These are phyloP conservation scores for Podospora comata DNA, from an alignment of 495 filamentous ascomycete species.

Conservation along the genomic window DNA sequence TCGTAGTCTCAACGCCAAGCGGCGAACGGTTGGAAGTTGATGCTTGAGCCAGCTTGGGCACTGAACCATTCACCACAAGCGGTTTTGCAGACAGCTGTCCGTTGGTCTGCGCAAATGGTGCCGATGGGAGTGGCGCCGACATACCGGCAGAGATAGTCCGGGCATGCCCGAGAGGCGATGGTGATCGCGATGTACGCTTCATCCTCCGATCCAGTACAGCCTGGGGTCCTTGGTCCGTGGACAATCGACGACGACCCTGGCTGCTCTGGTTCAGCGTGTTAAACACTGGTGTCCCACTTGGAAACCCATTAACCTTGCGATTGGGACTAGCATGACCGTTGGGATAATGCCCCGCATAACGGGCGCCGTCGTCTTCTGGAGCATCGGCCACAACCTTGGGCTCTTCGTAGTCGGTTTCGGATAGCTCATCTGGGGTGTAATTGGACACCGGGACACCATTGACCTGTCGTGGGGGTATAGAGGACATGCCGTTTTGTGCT, in stretches of 20 bases:
- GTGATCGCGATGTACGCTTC: slow-evolving; percentile 52
- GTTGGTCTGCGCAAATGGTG: slow-evolving; percentile 32
- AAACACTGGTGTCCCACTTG: slow-evolving; percentile 41
- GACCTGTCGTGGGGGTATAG: slow-evolving; percentile 37
- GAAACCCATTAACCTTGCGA: slow-evolving; percentile 32
- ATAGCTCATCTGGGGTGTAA: slow-evolving; percentile 48
- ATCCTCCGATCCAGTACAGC: slow-evolving; percentile 49
- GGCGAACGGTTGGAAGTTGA: slow-evolving; percentile 19
- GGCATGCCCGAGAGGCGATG: slow-evolving; percentile 50
- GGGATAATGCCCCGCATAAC: slow-evolving; percentile 42
- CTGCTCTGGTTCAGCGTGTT: slow-evolving; percentile 40
- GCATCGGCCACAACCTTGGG: slow-evolving; percentile 36
- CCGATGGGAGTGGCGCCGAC: slow-evolving; percentile 37
- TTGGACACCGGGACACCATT: slow-evolving; percentile 45
- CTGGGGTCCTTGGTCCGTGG: slow-evolving; percentile 50
- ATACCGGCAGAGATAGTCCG: slow-evolving; percentile 45
- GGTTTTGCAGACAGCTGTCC: slow-evolving; percentile 37
- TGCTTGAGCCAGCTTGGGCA: slow-evolving; percentile 28
- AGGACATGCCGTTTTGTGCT: slow-evolving; percentile 30
- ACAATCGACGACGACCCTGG: slow-evolving; percentile 42
- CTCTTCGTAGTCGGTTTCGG: slow-evolving; percentile 38
- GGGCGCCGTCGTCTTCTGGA: slow-evolving; percentile 40
- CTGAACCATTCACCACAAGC: slow-evolving; percentile 47
- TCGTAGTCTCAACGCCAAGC: slow-evolving; percentile 25
- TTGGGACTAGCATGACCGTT: slow-evolving; percentile 35